Conservation (phyloP, 257 asterid genomes). For the Fraxinus americana region DNA sequence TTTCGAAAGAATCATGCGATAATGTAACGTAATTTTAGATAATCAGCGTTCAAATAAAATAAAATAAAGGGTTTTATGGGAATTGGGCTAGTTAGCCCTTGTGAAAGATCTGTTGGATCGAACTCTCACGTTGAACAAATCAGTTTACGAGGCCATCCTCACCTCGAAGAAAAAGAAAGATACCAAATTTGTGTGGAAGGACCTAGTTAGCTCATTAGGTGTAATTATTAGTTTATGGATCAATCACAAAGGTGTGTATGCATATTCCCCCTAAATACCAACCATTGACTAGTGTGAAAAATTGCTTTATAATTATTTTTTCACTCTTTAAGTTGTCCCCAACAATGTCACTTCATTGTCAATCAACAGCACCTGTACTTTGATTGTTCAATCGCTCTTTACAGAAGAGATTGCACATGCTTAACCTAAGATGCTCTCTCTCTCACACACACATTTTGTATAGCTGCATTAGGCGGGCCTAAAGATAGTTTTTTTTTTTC, state of each 20-base stretch:
- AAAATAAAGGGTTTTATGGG: neutral
- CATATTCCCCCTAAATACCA: slow-evolving; percentile 52
- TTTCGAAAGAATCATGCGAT: neutral
- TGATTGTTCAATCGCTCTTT: slow-evolving; percentile 43
- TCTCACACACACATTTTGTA: neutral
- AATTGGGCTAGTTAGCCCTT: neutral
- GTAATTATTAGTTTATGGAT: slow-evolving; percentile 27
- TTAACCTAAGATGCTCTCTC: neutral
- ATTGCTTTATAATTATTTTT: slow-evolving; percentile 20
- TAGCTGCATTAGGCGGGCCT: too few relatives aligned
- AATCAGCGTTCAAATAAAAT: too few relatives aligned
- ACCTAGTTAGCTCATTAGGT: neutral
- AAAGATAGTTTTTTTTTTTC: neutral
- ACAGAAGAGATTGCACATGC: slow-evolving; percentile 69
- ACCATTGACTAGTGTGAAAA: slow-evolving; percentile 32
- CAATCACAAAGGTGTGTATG: slow-evolving; percentile 15
- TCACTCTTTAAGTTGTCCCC: slow-evolving; percentile 38
- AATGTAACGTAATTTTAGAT: neutral
- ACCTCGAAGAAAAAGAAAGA: neutral
- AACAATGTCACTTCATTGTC: slow-evolving; percentile 59
- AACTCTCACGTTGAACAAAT: too few relatives aligned
- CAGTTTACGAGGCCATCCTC: too few relatives aligned
- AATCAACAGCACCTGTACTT: slow-evolving; percentile 40
- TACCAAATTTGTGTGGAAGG: neutral
- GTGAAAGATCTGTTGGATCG: too few relatives aligned